Conservation (phyloP, 2,329 filamentous ascomycete species). For the Botrytis sinoallii region DNA sequence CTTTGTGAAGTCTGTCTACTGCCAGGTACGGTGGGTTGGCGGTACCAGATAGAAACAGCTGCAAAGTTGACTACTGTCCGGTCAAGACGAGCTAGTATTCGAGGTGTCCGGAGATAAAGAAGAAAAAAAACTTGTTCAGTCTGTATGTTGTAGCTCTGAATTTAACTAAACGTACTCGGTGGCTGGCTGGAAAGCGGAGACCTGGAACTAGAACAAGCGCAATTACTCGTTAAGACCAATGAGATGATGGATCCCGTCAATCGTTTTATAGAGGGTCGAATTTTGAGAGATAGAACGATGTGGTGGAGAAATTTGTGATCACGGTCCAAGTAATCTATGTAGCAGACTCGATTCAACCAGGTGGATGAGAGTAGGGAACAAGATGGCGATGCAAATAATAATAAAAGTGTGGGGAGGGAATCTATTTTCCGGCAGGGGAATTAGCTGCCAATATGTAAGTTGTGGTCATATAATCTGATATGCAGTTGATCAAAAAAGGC, state of each 20-base stretch:
- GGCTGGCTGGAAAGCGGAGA: conserved; percentile 15
- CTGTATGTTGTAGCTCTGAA: not conserved
- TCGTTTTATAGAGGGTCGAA: not conserved
- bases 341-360: not conserved
- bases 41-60: not conserved
- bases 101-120: not conserved
- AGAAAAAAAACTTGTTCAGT: conserved; percentile 15
- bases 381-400: conserved; percentile 3
- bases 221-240: conserved; percentile 7
- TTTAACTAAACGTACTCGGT: conserved; percentile 13
- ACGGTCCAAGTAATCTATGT: conserved; percentile 14
- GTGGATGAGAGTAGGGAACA: conserved; percentile 1
- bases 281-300: not conserved
- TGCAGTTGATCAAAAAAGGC: not conserved
- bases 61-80: not conserved
- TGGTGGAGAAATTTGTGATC: conserved; percentile 8
- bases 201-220: conserved; percentile 3
- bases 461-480: conserved; percentile 3
- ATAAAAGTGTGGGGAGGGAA: conserved; percentile 17
- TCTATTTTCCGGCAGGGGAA: conserved; percentile 14
- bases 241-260: not conserved
- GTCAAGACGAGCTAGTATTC: not conserved
- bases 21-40: conserved; percentile 25
- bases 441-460: conserved; percentile 17
- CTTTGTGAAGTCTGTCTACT: conserved; percentile 23